These are phyloP conservation scores for Tricholoma flavovirens DNA, from an alignment of 768 basidiomycete species.

Conservation along the genomic window DNA sequence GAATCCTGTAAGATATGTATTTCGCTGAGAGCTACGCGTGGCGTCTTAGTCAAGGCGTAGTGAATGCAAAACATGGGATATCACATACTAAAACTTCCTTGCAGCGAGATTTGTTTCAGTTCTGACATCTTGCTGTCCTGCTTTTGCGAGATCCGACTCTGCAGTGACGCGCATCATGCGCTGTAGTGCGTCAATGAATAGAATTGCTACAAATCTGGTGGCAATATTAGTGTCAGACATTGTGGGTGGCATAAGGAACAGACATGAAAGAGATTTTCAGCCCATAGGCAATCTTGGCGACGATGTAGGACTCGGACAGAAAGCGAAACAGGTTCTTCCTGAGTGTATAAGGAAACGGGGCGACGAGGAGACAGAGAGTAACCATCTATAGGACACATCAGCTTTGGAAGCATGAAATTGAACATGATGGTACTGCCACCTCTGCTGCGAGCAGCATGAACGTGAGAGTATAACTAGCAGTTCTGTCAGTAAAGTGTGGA, in stretches of 20 bases:
- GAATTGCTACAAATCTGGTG: slow-evolving; percentile 69
- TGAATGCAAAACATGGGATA: background rate
- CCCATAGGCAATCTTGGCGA: slow-evolving; percentile 85
- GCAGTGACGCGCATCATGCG: slow-evolving; percentile 82
- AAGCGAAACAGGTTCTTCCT: slow-evolving; percentile 69
- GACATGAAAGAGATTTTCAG: slow-evolving; percentile 95
- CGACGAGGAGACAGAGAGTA: slow-evolving; percentile 80
- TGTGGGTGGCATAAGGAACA: slow-evolving; percentile 21
- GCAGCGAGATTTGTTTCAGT: slow-evolving; percentile 88
- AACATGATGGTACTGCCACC: slow-evolving; percentile 26
- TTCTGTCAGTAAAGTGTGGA: slow-evolving; percentile 21
- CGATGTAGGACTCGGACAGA: slow-evolving; percentile 58
- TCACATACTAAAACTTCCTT: slow-evolving; percentile 88
- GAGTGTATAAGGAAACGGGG: slow-evolving; percentile 75
- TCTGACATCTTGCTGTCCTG: slow-evolving; percentile 53
- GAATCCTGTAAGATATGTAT: slow-evolving; percentile 89
- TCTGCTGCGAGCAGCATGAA: slow-evolving; percentile 78
- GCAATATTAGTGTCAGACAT: background rate
- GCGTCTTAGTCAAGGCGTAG: background rate
- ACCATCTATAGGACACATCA: slow-evolving; percentile 45
- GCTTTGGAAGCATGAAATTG: background rate
- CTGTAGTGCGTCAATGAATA: slow-evolving; percentile 90
- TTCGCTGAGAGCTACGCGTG: slow-evolving; percentile 69
- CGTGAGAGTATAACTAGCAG: slow-evolving; percentile 65
- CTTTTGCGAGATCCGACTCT: slow-evolving; percentile 64